Evolutionary conservation across 441 rosid species (phyloP).

Genomic region (Manihot esculenta): DNA sequence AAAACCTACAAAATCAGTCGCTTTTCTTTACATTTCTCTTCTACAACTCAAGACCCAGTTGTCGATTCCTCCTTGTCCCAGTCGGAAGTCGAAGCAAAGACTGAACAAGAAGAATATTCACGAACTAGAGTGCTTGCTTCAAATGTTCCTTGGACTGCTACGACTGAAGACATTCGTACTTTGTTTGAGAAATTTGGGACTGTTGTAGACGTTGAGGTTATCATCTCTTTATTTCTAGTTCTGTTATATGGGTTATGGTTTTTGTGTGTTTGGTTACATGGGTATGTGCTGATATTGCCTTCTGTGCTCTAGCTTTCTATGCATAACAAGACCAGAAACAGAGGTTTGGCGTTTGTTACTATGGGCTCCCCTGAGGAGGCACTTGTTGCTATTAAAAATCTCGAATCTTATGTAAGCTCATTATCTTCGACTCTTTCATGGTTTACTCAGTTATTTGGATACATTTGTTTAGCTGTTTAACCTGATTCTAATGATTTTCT

Average conservation of each 20-base stretch:
- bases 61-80: conserved; percentile 14
- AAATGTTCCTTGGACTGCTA: conserved; percentile 73
- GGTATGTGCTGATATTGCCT: conserved; percentile 17
- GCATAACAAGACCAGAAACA: conserved; percentile 60
- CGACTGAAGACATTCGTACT: conserved; percentile 72
- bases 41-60: conserved; percentile 42
- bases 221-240: background rate
- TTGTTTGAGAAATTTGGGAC: conserved; percentile 69
- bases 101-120: conserved; percentile 31
- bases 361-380: conserved; percentile 85
- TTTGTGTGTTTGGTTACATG: conserved; percentile 18
- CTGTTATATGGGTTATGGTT: conserved; percentile 6
- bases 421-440: conserved; percentile 14
- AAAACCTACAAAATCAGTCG: conserved; percentile 25
- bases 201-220: conserved; percentile 76
- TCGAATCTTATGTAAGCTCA: conserved; percentile 57
- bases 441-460: background rate
- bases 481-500: background rate
- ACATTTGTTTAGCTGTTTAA: background rate
- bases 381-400: conserved; percentile 50
- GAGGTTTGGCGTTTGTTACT: conserved; percentile 76
- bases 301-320: conserved; percentile 58
- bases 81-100: background rate
- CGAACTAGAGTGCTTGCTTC: conserved; percentile 58
- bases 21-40: conserved; percentile 34